A percentile compares a stretch with the other conserved stretches of the same genome.
Evolutionary conservation across 352 stramenopile species (phyloP).

Genomic region (Phytophthora pistaciae): DNA sequence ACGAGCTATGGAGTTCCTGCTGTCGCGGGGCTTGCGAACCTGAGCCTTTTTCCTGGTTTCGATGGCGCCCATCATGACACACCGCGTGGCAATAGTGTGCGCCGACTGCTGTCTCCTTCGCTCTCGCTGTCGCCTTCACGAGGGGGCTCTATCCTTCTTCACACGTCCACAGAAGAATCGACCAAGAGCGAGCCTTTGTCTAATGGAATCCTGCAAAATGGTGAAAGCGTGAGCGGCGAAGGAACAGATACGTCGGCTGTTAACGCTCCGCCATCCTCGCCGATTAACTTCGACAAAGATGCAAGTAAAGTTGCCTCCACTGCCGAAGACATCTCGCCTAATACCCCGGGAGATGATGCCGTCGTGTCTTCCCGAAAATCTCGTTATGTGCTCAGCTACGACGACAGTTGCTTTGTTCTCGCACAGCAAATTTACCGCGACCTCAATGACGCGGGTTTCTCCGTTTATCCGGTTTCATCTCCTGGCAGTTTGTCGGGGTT

Average conservation of each 20-base stretch:
- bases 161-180: conserved; percentile 4
- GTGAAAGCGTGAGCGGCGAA: background rate
- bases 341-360: background rate
- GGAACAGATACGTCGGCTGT: background rate
- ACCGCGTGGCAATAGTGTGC: conserved; percentile 50
- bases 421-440: conserved; percentile 63
- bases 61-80: conserved; percentile 42
- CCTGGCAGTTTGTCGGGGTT: background rate
- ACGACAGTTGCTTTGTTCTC: conserved; percentile 66
- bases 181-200: background rate
- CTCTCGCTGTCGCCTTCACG: conserved; percentile 26
- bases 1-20: conserved; percentile 66
- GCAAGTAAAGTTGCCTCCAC: background rate
- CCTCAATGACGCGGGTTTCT: conserved; percentile 54
- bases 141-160: conserved; percentile 17
- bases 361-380: conserved; percentile 22
- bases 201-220: background rate
- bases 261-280: conserved; percentile 2
- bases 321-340: background rate
- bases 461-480: conserved; percentile 43
- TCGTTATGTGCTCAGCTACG: conserved; percentile 77
- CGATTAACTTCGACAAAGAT: background rate
- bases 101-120: conserved; percentile 47
- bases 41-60: conserved; percentile 56
- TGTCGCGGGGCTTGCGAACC: conserved; percentile 65